Percentiles rank a stretch among this genome's conserved stretches.
Evolutionary conservation across 768 basidiomycete species (phyloP).

Genomic region (Russula ochroleuca): DNA sequence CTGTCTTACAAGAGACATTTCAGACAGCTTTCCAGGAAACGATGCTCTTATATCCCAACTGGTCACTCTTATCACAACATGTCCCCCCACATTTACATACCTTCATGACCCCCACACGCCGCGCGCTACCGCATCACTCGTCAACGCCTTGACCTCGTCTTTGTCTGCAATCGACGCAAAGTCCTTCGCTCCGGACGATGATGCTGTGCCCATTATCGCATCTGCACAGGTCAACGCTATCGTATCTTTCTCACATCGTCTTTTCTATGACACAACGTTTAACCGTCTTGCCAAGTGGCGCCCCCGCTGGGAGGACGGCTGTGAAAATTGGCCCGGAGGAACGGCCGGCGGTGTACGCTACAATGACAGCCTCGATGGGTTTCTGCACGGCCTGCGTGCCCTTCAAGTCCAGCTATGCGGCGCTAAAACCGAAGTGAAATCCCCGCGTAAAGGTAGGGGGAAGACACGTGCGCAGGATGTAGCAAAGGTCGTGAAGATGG

Average conservation of each 20-base stretch:
- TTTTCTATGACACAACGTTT: constrained; percentile 64
- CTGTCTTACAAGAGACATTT: constrained; percentile 19
- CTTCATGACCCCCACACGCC: constrained; percentile 54
- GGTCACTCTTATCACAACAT: constrained; percentile 34
- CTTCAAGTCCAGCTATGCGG: constrained; percentile 31
- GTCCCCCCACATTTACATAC: constrained; percentile 63
- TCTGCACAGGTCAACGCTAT: constrained; percentile 52
- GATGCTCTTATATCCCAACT: constrained; percentile 29
- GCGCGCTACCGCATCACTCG: constrained; percentile 43
- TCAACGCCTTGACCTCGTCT: constrained; percentile 38
- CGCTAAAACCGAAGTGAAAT: not conserved
- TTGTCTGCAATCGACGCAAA: constrained; percentile 25
- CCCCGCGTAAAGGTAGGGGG: constrained; percentile 21
- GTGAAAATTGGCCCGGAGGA: constrained; percentile 49
- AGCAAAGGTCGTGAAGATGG: constrained; percentile 42
- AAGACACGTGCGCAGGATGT: constrained; percentile 35
- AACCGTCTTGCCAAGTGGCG: constrained; percentile 56
- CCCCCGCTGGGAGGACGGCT: constrained; percentile 57
- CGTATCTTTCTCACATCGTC: constrained; percentile 54
- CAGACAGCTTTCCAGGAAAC: constrained; percentile 30
- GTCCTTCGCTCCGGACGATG: not conserved
- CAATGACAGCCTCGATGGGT: constrained; percentile 64
- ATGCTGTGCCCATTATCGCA: constrained; percentile 31
- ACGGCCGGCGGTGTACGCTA: constrained; percentile 42
- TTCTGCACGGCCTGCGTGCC: constrained; percentile 60